Evolutionary conservation across 1,284 basidiomycete genomes (phyloP).

Genomic region (Ceratobasidium sp.): DNA sequence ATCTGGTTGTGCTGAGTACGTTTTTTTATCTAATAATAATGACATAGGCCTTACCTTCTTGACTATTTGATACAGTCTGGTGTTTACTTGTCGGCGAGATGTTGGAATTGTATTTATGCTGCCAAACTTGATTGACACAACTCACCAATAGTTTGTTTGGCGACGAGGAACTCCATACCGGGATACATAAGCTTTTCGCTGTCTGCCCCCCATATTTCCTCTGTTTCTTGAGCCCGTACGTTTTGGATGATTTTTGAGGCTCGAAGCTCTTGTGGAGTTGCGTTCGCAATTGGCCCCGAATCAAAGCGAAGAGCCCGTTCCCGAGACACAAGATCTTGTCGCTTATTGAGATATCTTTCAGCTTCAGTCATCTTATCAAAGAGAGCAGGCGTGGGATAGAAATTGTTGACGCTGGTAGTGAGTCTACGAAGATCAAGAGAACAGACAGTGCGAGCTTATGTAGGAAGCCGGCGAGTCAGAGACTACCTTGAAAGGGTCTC

Average conservation of each 20-base stretch:
- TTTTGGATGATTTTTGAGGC: conserved; percentile 64
- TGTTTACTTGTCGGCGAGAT: conserved; percentile 51
- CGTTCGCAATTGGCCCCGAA: conserved; percentile 38
- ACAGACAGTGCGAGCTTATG: not conserved
- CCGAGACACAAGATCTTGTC: conserved; percentile 58
- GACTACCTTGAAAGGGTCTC: too few relatives aligned
- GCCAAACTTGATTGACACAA: conserved; percentile 48
- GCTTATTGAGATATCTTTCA: conserved; percentile 43
- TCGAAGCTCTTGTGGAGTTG: conserved; percentile 50
- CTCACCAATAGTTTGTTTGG: conserved; percentile 47
- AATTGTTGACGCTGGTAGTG: too few relatives aligned
- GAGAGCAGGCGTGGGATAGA: not conserved
- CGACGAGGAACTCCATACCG: conserved; percentile 78
- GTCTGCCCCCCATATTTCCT: conserved; percentile 63
- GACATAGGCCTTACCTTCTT: conserved; percentile 55
- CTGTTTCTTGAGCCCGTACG: conserved; percentile 62
- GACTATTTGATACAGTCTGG: conserved; percentile 65
- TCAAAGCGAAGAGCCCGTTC: conserved; percentile 61
- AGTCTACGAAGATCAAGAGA: too few relatives aligned
- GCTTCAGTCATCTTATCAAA: not conserved
- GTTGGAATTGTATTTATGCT: conserved; percentile 43
- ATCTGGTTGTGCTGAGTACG: conserved; percentile 56
- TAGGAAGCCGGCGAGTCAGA: not conserved
- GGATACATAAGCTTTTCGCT: conserved; percentile 66
- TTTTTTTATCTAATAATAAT: not conserved